These are phyloP conservation scores for Herpetospermum pedunculosum DNA, from an alignment of 306 rosid species.

Conservation along the genomic window DNA sequence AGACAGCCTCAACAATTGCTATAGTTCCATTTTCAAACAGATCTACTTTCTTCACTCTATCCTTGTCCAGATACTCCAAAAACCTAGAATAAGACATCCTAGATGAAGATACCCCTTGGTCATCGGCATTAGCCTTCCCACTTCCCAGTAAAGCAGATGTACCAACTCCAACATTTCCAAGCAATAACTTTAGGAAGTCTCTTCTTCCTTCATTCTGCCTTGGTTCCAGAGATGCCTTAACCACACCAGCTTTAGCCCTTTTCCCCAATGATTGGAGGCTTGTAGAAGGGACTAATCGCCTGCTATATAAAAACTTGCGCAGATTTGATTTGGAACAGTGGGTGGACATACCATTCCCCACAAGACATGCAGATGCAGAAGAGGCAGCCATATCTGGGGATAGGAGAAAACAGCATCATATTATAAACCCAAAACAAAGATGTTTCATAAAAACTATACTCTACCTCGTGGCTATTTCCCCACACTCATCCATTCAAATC, in stretches of 20 bases:
- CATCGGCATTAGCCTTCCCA: conserved; percentile 72
- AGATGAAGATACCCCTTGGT: conserved; percentile 83
- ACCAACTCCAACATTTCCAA: conserved; percentile 58
- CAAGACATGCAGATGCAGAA: conserved; percentile 67
- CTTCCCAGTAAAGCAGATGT: conserved; percentile 52
- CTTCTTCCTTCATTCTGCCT: conserved; percentile 61
- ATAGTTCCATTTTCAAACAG: conserved; percentile 82
- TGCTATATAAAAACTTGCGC: conserved; percentile 42
- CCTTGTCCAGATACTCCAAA: conserved; percentile 88
- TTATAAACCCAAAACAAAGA: not conserved
- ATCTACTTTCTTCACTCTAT: conserved; percentile 83
- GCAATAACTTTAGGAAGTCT: conserved; percentile 60
- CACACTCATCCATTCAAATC: not conserved
- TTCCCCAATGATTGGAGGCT: conserved; percentile 30
- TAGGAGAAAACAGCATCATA: not conserved
- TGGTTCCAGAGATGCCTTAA: conserved; percentile 50
- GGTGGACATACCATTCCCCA: conserved; percentile 53
- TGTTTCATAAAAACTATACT: not conserved
- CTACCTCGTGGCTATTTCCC: not conserved
- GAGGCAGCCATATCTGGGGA: conserved; percentile 58
- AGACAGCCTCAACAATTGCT: conserved; percentile 86
- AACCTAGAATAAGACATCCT: conserved; percentile 96
- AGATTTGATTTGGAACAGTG: conserved; percentile 32
- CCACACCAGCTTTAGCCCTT: conserved; percentile 24
- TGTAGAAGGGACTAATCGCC: conserved; percentile 25